Evolutionary conservation across 208 protist species (phyloP).

Genomic region (Polymyxa betae): DNA sequence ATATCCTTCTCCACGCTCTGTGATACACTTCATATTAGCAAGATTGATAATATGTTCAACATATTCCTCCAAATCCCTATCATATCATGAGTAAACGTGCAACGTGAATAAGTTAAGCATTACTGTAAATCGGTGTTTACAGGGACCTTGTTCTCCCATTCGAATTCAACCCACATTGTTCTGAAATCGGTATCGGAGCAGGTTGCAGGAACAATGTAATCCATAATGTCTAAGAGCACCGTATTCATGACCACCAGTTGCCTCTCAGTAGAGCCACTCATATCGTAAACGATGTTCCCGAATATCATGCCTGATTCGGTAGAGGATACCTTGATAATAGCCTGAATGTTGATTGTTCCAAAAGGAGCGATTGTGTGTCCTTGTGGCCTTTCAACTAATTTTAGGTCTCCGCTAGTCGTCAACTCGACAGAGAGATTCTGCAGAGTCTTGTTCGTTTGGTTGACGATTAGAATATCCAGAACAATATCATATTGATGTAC

Average conservation of each 20-base stretch:
- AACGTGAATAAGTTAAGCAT: neutral
- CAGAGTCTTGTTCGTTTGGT: conserved; percentile 88
- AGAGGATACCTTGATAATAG: conserved; percentile 94
- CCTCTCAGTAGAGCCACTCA: neutral
- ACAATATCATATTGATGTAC: conserved; percentile 96
- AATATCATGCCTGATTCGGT: conserved; percentile 88
- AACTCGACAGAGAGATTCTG: conserved; percentile 94
- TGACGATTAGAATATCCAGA: conserved; percentile 81
- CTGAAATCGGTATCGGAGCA: conserved; percentile 88
- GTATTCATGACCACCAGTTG: conserved; percentile 60
- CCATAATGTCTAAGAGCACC: conserved; percentile 89
- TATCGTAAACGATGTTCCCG: conserved; percentile 94
- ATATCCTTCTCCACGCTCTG: conserved; percentile 71
- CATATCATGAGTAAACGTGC: conserved; percentile 49
- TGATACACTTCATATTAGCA: conserved; percentile 92
- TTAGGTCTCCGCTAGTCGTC: conserved; percentile 91
- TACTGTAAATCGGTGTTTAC: conserved; percentile 56
- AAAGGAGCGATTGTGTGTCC: conserved; percentile 85
- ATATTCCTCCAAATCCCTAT: conserved; percentile 79
- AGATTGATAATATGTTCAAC: conserved; percentile 83
- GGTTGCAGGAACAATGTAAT: conserved; percentile 91
- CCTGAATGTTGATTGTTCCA: conserved; percentile 81
- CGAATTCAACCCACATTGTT: conserved; percentile 95
- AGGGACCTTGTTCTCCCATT: conserved; percentile 96
- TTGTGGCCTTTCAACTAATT: conserved; percentile 90